phyloP scores from a whole-genome alignment of 2,329 filamentous ascomycete species.

The Teratosphaeria viscida region DNA sequence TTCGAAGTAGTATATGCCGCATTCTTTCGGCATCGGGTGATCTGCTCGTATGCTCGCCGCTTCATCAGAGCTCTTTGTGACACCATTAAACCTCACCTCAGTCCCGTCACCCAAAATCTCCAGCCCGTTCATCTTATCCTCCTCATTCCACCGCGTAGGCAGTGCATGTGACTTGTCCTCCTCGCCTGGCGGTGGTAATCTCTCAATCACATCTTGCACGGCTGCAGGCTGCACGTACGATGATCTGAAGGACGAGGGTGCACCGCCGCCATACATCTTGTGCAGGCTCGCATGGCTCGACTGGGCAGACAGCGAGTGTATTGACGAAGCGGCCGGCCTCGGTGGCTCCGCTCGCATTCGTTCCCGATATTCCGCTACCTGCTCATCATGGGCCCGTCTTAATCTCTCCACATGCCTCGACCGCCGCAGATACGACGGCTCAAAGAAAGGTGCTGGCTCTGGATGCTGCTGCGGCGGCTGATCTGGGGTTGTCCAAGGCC shows the following conservation, averaged over 20 bases:
- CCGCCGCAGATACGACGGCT: conserved; percentile 70
- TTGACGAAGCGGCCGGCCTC: conserved; percentile 30
- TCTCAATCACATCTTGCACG: conserved; percentile 76
- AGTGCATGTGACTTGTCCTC: conserved; percentile 58
- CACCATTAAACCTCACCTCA: conserved; percentile 54
- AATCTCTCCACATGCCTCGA: conserved; percentile 71
- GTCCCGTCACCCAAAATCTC: conserved; percentile 66
- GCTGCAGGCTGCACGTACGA: conserved; percentile 54
- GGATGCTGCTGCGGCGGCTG: conserved; percentile 8
- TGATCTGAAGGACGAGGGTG: conserved; percentile 3
- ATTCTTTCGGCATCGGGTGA: conserved; percentile 75
- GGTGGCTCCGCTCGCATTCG: conserved; percentile 8
- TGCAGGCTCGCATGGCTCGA: conserved; percentile 48
- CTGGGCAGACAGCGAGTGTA: conserved; percentile 28
- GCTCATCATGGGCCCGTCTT: conserved; percentile 45
- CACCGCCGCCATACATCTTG: conserved; percentile 46
- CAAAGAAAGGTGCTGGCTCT: conserved; percentile 50
- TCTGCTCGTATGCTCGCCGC: conserved; percentile 75
- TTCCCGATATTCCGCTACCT: conserved; percentile 29
- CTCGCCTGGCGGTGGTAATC: conserved; percentile 46
- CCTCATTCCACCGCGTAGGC: conserved; percentile 71
- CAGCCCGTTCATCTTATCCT: conserved; percentile 62
- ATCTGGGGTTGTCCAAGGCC: neutral
- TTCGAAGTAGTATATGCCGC: conserved; percentile 93
- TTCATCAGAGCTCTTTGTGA: conserved; percentile 52